These are phyloP conservation scores for Aspergillus sclerotialis DNA, from an alignment of 2,329 filamentous ascomycete species.

Conservation along the genomic window DNA sequence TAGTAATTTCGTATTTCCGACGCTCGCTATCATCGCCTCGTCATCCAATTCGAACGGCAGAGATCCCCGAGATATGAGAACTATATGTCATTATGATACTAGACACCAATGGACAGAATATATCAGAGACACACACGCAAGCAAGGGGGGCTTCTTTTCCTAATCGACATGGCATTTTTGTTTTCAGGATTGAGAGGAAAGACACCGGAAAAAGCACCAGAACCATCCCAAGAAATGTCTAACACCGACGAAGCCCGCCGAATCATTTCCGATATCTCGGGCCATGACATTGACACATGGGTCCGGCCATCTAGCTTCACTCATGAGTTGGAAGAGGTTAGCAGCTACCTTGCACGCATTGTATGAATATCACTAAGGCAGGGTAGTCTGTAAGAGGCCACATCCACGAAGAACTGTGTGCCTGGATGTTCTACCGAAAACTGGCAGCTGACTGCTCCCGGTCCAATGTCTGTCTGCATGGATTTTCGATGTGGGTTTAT, in stretches of 20 bases:
- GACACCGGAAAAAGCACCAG: background rate
- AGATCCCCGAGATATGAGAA: too few relatives aligned
- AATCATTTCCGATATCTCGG: constrained; percentile 2
- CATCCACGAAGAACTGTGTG: constrained; percentile 13
- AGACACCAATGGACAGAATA: too few relatives aligned
- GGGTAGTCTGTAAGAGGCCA: constrained; percentile 15
- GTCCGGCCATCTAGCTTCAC: constrained; percentile 2
- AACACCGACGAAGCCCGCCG: background rate
- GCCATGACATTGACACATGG: constrained; percentile 2
- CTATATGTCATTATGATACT: background rate
- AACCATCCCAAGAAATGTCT: background rate
- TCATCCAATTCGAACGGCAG: too few relatives aligned
- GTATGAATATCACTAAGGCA: background rate
- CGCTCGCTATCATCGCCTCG: background rate
- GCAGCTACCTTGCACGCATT: background rate
- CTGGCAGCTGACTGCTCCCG: constrained; percentile 14
- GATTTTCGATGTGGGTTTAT: constrained; percentile 13
- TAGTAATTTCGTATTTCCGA: too few relatives aligned
- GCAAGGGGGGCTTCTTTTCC: too few relatives aligned
- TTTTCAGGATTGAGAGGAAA: background rate
- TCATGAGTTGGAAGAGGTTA: constrained; percentile 4
- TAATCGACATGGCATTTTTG: background rate
- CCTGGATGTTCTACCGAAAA: constrained; percentile 19
- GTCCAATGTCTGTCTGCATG: constrained; percentile 15
- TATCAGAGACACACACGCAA: too few relatives aligned